phyloP scores from a whole-genome alignment of 768 basidiomycete species.

The Cantharellus cinnabarinus region DNA sequence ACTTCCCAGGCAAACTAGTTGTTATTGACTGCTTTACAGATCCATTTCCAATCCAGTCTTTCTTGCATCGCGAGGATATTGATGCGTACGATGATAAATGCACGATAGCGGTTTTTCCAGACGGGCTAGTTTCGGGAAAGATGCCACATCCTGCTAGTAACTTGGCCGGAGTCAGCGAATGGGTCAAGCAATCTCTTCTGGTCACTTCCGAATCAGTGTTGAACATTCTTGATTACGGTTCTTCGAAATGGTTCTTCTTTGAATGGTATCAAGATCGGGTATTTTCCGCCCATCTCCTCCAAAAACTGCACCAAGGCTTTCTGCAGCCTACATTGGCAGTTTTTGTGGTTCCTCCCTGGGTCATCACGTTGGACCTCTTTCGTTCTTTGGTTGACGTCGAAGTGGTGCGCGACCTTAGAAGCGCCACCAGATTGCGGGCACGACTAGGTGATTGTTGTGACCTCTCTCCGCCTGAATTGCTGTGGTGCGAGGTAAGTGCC shows the following conservation, averaged over 20 bases:
- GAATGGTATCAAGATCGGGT: neutral
- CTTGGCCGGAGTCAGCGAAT: neutral
- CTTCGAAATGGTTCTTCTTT: neutral
- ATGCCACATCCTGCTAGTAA: neutral
- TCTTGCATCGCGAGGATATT: neutral
- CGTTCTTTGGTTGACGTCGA: neutral
- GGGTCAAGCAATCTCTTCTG: neutral
- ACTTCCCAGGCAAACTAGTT: neutral
- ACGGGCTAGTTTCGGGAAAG: neutral
- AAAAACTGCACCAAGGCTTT: neutral
- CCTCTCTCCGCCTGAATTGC: neutral
- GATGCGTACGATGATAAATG: neutral
- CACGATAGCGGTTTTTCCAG: neutral
- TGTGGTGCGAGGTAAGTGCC: neutral
- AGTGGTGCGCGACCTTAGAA: neutral
- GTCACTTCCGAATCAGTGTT: neutral
- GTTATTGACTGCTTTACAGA: neutral
- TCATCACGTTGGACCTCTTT: neutral
- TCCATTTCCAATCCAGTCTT: neutral
- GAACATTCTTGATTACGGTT: neutral
- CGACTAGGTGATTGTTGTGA: neutral
- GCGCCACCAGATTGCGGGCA: neutral
- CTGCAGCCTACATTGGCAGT: neutral
- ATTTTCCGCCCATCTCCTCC: neutral
- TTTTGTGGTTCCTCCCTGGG: neutral